A percentile compares a stretch with the other conserved stretches of the same genome.
Evolutionary conservation across 345 rosid species (phyloP).

Genomic region (Acer campestre): DNA sequence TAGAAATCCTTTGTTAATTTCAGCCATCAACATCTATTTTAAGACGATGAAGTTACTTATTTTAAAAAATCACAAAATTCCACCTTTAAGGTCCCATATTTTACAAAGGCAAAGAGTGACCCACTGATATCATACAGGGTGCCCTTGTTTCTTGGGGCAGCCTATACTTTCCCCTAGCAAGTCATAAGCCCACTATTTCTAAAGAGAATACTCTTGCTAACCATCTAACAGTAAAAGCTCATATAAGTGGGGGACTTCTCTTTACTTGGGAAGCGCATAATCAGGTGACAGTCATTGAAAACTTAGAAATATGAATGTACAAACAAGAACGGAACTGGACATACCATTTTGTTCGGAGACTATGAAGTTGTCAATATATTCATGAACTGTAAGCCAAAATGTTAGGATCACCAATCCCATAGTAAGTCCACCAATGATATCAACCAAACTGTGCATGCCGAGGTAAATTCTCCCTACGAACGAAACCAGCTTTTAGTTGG

Average conservation of each 20-base stretch:
- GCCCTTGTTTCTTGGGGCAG: neutral
- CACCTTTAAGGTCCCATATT: neutral
- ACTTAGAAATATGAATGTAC: neutral
- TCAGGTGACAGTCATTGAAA: neutral
- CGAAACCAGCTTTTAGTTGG: slow-evolving; percentile 30
- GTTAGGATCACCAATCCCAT: slow-evolving; percentile 69
- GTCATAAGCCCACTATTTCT: neutral
- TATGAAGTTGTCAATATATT: slow-evolving; percentile 64
- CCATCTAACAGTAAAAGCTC: neutral
- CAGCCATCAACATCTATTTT: neutral
- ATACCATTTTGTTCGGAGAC: slow-evolving; percentile 84
- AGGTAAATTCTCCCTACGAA: slow-evolving; percentile 94
- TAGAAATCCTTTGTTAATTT: neutral
- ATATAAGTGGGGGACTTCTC: neutral
- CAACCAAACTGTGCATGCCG: slow-evolving; percentile 96
- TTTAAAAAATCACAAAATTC: neutral
- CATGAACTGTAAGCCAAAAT: slow-evolving; percentile 66
- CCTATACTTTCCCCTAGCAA: neutral
- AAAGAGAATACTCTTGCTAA: neutral
- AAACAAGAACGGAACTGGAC: slow-evolving; percentile 16
- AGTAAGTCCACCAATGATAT: slow-evolving; percentile 72
- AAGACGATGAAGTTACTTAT: neutral
- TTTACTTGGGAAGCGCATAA: neutral
- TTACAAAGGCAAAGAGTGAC: too few species aligned
- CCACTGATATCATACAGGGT: neutral